These are phyloP conservation scores for Aureobasidium leucospermi DNA, from an alignment of 2,329 filamentous ascomycete species.

Conservation along the genomic window DNA sequence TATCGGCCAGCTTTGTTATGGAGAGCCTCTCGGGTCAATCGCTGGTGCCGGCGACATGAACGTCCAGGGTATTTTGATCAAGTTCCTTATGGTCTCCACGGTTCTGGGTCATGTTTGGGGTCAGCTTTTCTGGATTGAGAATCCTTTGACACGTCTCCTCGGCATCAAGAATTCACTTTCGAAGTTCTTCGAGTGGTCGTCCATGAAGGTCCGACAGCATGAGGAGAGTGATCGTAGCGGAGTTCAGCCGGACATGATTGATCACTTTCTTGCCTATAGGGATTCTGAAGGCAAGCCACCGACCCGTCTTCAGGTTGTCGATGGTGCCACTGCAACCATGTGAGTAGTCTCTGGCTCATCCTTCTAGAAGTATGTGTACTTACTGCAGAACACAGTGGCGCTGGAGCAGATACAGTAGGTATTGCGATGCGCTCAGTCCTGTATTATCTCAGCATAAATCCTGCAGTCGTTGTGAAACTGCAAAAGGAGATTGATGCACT, in stretches of 20 bases:
- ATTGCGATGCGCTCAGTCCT: slow-evolving; percentile 9
- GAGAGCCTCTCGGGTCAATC: slow-evolving; percentile 16
- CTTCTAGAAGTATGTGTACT: neutral
- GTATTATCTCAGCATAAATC: neutral
- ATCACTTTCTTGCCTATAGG: slow-evolving; percentile 16
- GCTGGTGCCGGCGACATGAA: neutral
- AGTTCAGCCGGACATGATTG: slow-evolving; percentile 16
- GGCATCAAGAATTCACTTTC: slow-evolving; percentile 8
- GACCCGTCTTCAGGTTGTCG: slow-evolving; percentile 9
- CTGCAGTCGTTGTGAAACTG: neutral
- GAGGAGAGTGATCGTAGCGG: neutral
- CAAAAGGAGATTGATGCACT: slow-evolving; percentile 6
- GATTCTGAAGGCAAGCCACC: slow-evolving; percentile 7
- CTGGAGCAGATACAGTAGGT: slow-evolving; percentile 14
- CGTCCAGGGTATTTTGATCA: neutral
- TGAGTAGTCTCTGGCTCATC: neutral
- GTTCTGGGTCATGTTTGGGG: slow-evolving; percentile 15
- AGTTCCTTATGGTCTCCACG: neutral
- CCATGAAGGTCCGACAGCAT: slow-evolving; percentile 7
- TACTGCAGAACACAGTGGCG: neutral
- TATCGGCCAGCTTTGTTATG: slow-evolving; percentile 17
- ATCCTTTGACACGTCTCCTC: slow-evolving; percentile 7
- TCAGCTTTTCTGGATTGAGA: slow-evolving; percentile 12
- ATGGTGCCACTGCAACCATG: slow-evolving; percentile 13
- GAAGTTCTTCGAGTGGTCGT: slow-evolving; percentile 15